Conservation (phyloP, 2,329 filamentous ascomycete species). For the Sporothrix dimorphospora region DNA sequence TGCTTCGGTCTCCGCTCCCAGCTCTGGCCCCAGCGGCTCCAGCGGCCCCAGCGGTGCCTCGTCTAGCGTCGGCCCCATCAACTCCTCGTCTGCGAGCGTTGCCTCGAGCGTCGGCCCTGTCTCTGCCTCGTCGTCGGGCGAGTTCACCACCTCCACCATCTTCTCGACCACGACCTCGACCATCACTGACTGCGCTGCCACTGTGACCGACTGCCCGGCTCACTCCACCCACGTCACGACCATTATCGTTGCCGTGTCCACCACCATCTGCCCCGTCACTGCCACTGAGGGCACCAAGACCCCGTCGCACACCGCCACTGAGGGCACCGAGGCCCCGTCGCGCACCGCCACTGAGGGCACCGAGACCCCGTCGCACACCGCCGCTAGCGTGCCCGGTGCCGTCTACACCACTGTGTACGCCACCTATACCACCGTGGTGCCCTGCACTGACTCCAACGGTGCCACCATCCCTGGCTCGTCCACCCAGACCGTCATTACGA, state of each 20-base stretch:
- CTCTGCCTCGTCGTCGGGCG: slow-evolving; percentile 23
- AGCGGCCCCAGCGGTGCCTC: background rate
- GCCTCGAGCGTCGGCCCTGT: too few relatives aligned
- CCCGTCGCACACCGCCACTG: too few relatives aligned
- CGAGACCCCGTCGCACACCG: background rate
- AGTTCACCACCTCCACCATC: slow-evolving; percentile 42
- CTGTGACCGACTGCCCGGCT: slow-evolving; percentile 56
- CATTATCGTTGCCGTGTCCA: slow-evolving; percentile 59
- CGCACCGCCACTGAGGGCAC: background rate
- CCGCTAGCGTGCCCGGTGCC: background rate
- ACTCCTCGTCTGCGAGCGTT: background rate
- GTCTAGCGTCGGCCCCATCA: background rate
- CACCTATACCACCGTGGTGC: slow-evolving; percentile 55
- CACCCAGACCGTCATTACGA: slow-evolving; percentile 51
- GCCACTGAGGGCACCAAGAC: slow-evolving; percentile 48
- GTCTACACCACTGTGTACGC: slow-evolving; percentile 53
- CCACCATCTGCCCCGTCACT: slow-evolving; percentile 65
- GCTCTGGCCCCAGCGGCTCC: slow-evolving; percentile 5
- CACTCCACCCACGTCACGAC: slow-evolving; percentile 50
- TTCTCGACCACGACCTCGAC: slow-evolving; percentile 55
- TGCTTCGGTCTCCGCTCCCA: background rate
- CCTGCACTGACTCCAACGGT: slow-evolving; percentile 52
- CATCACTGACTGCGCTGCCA: slow-evolving; percentile 53
- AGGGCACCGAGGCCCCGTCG: background rate
- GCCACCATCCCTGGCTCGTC: slow-evolving; percentile 54